A percentile compares a stretch with the other conserved stretches of the same genome.
phyloP scores from a whole-genome alignment of 768 basidiomycete genomes.

The Suillus tomentosus region DNA sequence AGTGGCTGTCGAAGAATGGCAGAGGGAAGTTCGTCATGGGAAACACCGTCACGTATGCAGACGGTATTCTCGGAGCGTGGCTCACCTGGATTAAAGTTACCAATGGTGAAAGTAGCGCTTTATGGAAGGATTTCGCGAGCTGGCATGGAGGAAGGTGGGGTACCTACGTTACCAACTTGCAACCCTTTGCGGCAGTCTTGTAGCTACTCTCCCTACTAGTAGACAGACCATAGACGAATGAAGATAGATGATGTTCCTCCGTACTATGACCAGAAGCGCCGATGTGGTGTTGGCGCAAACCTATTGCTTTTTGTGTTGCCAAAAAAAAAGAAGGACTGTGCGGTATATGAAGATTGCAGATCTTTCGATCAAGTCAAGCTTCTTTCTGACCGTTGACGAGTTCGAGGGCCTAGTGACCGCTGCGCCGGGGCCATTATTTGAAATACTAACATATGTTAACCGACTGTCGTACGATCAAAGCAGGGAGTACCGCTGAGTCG shows the following conservation, averaged over 20 bases:
- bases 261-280: not conserved
- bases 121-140: conserved; percentile 35
- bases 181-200: conserved; percentile 33
- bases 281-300: not conserved
- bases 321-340: not conserved
- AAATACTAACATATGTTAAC: not conserved
- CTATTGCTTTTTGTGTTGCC: not conserved
- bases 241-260: not conserved
- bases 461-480: not conserved
- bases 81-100: conserved; percentile 38
- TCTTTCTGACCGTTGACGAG: too few species aligned
- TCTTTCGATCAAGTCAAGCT: not conserved
- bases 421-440: not conserved
- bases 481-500: not conserved
- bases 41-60: conserved; percentile 36
- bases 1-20: conserved; percentile 35
- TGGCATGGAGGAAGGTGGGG: conserved; percentile 46
- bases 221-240: not conserved
- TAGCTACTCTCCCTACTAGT: not conserved
- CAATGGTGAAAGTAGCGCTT: conserved; percentile 27
- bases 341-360: not conserved
- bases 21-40: conserved; percentile 38
- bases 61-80: conserved; percentile 35
- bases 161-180: conserved; percentile 31
- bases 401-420: not conserved